Conservation (phyloP, 2,329 filamentous ascomycete species). For the Colletotrichum falcatum region DNA sequence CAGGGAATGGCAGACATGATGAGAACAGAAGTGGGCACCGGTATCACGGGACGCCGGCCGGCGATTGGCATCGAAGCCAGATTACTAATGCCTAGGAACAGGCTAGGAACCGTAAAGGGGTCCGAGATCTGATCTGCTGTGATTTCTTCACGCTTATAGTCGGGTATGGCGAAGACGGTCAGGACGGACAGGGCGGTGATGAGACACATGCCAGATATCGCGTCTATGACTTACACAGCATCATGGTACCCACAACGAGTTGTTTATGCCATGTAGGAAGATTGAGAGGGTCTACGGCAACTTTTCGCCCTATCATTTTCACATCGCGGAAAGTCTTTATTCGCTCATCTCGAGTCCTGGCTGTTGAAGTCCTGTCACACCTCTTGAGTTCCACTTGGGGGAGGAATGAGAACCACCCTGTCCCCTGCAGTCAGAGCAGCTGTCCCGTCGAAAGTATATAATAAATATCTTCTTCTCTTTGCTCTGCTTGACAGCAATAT, state of each 20-base stretch:
- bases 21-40: conserved; percentile 46
- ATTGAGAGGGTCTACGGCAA: conserved; percentile 44
- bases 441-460: conserved; percentile 32
- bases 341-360: neutral
- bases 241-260: conserved; percentile 43
- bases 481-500: neutral
- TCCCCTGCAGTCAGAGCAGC: conserved; percentile 13
- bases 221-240: conserved; percentile 34
- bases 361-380: conserved; percentile 19
- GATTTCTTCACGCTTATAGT: conserved; percentile 40
- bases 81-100: conserved; percentile 47
- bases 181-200: conserved; percentile 40
- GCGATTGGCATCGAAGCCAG: conserved; percentile 52
- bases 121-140: conserved; percentile 39
- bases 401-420: conserved; percentile 44
- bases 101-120: conserved; percentile 49
- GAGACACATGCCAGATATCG: conserved; percentile 40
- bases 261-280: conserved; percentile 45
- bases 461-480: conserved; percentile 6
- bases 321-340: neutral
- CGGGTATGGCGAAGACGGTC: conserved; percentile 42
- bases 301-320: neutral
- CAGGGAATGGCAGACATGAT: conserved; percentile 44
- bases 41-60: conserved; percentile 49
- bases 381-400: conserved; percentile 43